Evolutionary conservation across 257 asterid genomes (phyloP), one percentile per base, ranked within the genome.

Genomic region (Cruciata laevipes): DNA sequence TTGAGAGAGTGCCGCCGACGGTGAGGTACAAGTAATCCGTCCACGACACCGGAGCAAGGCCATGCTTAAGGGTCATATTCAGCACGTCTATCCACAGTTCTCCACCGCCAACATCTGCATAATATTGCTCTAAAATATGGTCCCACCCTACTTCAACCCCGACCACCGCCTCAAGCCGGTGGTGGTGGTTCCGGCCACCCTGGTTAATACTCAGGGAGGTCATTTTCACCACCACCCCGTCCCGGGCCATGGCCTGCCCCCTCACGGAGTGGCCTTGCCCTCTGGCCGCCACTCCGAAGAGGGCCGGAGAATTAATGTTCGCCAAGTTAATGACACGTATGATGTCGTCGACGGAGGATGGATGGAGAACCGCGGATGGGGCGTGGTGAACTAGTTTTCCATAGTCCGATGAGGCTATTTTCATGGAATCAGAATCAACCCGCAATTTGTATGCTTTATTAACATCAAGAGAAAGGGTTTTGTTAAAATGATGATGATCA

Each of bases 1-100:
- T 85, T 18, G 96, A 89, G 6, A 89, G 86, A 0, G 95, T 87
- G 18, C 96, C 95, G 0, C 95, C 96, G 56, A 87, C 93, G 3
- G 77, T 85, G 2, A 87, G 72, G 80, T 87, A 77, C 69, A 89
- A 55, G 64, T 84, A 89, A 63, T 89, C 96, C 0, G 96, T 87
- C 96, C 93, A 89, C 0, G 96, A 82, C 0, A 79, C 71, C 0
- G 95, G 93, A n/a, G 89, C 76, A 1, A 89, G 65, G 0, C 88
- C 91, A 69, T 78, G 73, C 71, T 80, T 80, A 1, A 79, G 70
- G 1, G 83, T 66, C 5, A 33, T 75, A 1, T 35, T 72, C 18
- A 89, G 47, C n/a, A 89, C 85, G 52, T 89, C 88, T 13, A 85
- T 75, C 95, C 96, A 89, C 8, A 85, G 57, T 59, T 85, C 81